Base-by-base conservation (phyloP, 371 early-diverging fungal genomes). In the Mortierella sp. region DNA sequence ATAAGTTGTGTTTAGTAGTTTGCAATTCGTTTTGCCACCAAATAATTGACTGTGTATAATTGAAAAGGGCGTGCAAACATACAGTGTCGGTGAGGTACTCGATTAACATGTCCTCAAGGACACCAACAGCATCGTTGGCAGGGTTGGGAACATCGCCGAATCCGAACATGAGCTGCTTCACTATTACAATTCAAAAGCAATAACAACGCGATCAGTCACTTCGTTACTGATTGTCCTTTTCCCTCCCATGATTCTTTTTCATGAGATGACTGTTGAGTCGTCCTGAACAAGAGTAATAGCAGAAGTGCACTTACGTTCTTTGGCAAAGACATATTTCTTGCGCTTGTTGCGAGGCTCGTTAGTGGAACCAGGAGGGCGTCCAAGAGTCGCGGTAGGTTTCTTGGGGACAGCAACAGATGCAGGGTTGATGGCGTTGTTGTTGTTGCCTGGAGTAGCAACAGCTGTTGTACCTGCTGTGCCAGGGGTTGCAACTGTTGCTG, bases 131-230 rank as follows among this genome's bases (percentile, higher is more conserved):
- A 84, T 99, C 99, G 0, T 94, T 89, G 4, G 95, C 91, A n/a
- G 99, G 98, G 79, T 96, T 93, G n/a, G 91, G 90, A 21, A 95
- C 96, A 89, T 99, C 99, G 32, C 99, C 99, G 89, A 97, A 98
- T 32, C 99, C 99, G 89, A 97, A 99, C 97, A 99, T 97, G 86
- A 99, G 90, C 72, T 93, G 88, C 77, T 95, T 92, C 70, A 98
- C 95, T 94, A 74, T 32, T n/a, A 49, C 18, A 60, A 65, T 38
- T 18, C 65, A 41, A 58, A 24, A 80, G 29, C 5, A 71, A 55
- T 16, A 65, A 27, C 43, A 54, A n/a, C n/a, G 48, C 68, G 65
- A 71, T 48, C 29, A 32, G 75, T 27, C 21, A 43, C 4, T 29
- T 51, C 21, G 12, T 27, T 74, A 27, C n/a, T 10, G 38, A 68